Evolutionary conservation across 2,329 filamentous ascomycete genomes (phyloP), one percentile per base, ranked within the genome.

Genomic region (Botrytis squamosa): DNA sequence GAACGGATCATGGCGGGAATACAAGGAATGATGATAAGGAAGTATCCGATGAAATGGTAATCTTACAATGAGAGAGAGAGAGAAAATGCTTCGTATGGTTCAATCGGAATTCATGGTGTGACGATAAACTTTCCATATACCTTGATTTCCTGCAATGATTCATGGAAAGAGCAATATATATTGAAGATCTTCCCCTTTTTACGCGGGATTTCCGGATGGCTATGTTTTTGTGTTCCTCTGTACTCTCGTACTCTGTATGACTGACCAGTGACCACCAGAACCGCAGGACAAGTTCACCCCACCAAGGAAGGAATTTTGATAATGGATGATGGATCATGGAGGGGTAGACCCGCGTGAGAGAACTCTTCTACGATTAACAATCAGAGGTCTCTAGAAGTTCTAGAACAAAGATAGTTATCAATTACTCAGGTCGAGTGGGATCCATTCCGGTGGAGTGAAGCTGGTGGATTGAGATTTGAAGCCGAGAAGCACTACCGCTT

Each of bases 261-360:
- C 52, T 29, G 52, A 55, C 46, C 22, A 14, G 49, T 14, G 49
- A 29, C n/a, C 25, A 29, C 52, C 16, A 55, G 52, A 29, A 16
- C 25, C 29, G 52, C 52, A 55, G 52, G 40, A 44, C 42, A 44
- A 44, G 38, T 46, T n/a, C 36, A 52, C 46, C 46, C 46, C 65
- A 29, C 65, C 44, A 52, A 18, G 12, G 33, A 52, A 55, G 55
- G n/a, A 5, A 42, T 40, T 18, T 22, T 10, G 49, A 52, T n/a
- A 52, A 52, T n/a, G 49, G 49, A 52, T 7, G 3, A 52, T 52
- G 49, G 49, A 52, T 14, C 5, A 52, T 52, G 49, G 25, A 57
- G 65, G 46, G 65, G 65, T 22, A 55, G 65, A 68, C 65, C 65
- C 46, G 65, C 46, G 46, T 68, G 49, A 55, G 46, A 55, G 49